Conservation (phyloP, 1,139 yeast species). For the Meyerozyma smithsonii region DNA sequence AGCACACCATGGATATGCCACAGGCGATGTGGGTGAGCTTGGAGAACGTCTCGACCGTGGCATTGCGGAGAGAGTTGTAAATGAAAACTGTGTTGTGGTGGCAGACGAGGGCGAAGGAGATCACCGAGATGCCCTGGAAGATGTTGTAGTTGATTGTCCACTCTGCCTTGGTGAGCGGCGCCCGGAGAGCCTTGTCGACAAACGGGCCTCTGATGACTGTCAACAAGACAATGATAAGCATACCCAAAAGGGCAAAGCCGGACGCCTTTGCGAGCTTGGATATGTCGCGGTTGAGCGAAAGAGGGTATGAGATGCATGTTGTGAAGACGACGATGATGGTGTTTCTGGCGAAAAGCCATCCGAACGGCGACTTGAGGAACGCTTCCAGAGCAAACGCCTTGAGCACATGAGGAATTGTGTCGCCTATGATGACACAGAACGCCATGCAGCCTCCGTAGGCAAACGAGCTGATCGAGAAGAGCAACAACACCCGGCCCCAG, state of each 20-base stretch:
- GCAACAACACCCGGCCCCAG: slow-evolving; percentile 60
- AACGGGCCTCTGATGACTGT: slow-evolving; percentile 74
- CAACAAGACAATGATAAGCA: slow-evolving; percentile 71
- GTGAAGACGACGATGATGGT: slow-evolving; percentile 67
- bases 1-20: slow-evolving; percentile 72
- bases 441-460: slow-evolving; percentile 96
- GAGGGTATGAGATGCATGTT: slow-evolving; percentile 71
- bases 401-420: slow-evolving; percentile 87
- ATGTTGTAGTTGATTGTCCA: slow-evolving; percentile 61
- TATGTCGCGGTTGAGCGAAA: slow-evolving; percentile 76
- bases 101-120: slow-evolving; percentile 91
- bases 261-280: slow-evolving; percentile 85
- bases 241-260: slow-evolving; percentile 79
- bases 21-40: slow-evolving; percentile 82
- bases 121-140: slow-evolving; percentile 87
- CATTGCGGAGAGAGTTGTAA: slow-evolving; percentile 73
- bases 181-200: slow-evolving; percentile 43
- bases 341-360: slow-evolving; percentile 61
- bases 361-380: slow-evolving; percentile 33
- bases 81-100: slow-evolving; percentile 92
- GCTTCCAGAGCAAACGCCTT: slow-evolving; percentile 58
- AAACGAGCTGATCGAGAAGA: slow-evolving; percentile 77
- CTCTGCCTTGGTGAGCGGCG: slow-evolving; percentile 39
- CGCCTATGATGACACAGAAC: slow-evolving; percentile 91
- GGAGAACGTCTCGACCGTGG: slow-evolving; percentile 71